phyloP scores from a whole-genome alignment of 306 rosid species.

The Heteromeles arbutifolia region DNA sequence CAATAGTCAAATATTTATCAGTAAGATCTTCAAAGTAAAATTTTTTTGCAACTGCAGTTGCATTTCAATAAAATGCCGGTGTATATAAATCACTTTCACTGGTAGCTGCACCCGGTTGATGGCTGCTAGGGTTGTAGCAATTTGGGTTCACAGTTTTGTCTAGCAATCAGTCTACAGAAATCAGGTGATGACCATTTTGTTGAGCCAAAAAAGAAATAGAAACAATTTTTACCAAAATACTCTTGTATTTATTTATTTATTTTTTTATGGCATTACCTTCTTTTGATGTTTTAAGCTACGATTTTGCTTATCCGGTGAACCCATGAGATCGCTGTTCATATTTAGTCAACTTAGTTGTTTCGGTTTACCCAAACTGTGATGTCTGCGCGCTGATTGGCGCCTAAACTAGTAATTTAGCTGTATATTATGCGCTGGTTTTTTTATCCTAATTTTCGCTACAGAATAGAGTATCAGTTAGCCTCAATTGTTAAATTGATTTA shows the following conservation, averaged over 20 bases:
- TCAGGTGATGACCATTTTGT: not conserved
- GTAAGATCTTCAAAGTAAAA: not conserved
- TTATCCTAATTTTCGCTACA: too few species aligned
- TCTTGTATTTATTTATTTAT: too few species aligned
- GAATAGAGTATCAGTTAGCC: not conserved
- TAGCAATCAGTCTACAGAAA: not conserved
- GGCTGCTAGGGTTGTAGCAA: not conserved
- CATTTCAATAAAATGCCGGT: not conserved
- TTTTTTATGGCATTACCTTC: not conserved
- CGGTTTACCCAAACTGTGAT: too few species aligned
- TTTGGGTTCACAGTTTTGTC: not conserved
- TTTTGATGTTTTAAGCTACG: too few species aligned
- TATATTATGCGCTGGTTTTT: too few species aligned
- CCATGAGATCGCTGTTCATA: too few species aligned
- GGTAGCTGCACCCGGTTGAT: not conserved
- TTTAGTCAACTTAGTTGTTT: too few species aligned
- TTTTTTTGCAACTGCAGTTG: not conserved
- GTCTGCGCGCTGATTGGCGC: too few species aligned
- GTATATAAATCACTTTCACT: not conserved
- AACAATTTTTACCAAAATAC: not conserved
- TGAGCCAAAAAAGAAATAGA: not conserved
- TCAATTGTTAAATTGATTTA: too few species aligned
- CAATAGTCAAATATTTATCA: not conserved
- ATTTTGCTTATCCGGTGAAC: too few species aligned
- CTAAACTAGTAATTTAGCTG: too few species aligned